Base-by-base conservation (phyloP, 129 eudicot species). In the Arctium lappa region DNA sequence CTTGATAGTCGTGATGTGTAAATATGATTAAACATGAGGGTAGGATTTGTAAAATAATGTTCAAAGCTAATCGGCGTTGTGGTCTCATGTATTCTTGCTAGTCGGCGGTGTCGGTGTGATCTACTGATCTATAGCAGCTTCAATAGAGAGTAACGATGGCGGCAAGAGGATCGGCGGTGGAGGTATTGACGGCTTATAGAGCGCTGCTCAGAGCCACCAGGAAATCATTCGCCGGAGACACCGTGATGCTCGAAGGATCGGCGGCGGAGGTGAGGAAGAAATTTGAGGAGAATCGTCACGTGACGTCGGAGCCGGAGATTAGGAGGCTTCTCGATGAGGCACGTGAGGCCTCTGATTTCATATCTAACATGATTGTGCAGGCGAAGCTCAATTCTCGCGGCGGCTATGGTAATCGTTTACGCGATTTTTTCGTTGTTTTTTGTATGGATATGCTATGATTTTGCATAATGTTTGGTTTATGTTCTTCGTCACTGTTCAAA, bases 311-410 rank as follows among this genome's bases (percentile, higher is more conserved):
- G 9, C 74, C 88, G 42, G 97, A 94, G 81, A 85, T 92, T 74
- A 82, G 83, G 74, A 87, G 75, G 36, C 97, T 89, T 27, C 74
- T 94, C 7, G 91, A 84, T 6, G 92, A 94, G 79, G 98, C 98
- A 36, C 89, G 91, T 56, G 95, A 92, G 83, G 98, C 97, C 22
- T 86, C 93, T 10, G 85, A 90, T 72, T 94, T 94, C 91, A 90
- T 94, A 29, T 50, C 97, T 0, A 90, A 86, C 86, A 92, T 86
- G 91, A 86, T 94, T 72, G 95, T 94, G 70, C 97, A 91, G 79
- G 98, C 98, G 72, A 90, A 90, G 78, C 97, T 89, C 82, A 94
- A 86, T 81, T 83, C 87, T 0, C 90, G 91, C 50, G 98, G 98
- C 40, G 91, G 91, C n/a, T 94, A 92, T 71, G 98, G 98, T 94